Percentiles rank a stretch among this genome's conserved stretches.
Evolutionary conservation across 2,329 filamentous ascomycete species (phyloP).

Genomic region (Tolypocladium tundrense): DNA sequence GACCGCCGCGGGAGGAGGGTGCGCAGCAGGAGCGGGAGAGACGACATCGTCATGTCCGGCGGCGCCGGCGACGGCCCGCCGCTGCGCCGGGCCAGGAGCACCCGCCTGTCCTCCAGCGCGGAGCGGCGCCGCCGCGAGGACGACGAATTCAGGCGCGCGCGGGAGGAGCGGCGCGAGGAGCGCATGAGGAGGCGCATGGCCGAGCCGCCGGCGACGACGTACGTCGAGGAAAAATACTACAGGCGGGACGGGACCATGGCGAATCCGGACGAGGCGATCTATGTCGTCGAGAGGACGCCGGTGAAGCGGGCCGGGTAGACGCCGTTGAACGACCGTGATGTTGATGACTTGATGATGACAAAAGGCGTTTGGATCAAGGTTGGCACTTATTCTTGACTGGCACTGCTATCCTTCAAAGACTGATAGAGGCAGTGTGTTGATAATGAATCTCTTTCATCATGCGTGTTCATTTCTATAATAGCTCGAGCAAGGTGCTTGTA

Average conservation of each 20-base stretch:
- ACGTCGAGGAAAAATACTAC: constrained; percentile 11
- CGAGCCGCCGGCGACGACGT: constrained; percentile 1
- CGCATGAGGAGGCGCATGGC: constrained; percentile 6
- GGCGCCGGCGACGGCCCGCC: background rate
- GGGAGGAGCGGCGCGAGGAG: constrained; percentile 5
- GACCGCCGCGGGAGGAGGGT: background rate
- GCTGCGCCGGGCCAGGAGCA: constrained; percentile 2
- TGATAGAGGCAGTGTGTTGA: background rate
- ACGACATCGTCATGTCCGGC: background rate
- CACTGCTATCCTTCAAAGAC: background rate
- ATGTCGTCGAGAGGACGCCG: constrained; percentile 2
- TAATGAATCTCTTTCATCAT: background rate
- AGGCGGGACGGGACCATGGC: constrained; percentile 7
- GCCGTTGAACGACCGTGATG: background rate
- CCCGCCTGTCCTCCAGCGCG: constrained; percentile 6
- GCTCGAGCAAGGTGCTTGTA: background rate
- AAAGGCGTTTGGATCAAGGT: background rate
- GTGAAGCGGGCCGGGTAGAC: background rate
- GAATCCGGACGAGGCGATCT: background rate
- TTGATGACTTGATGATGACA: background rate
- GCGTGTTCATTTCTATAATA: background rate
- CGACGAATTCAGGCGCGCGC: background rate
- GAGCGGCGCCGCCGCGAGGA: constrained; percentile 7
- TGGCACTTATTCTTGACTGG: background rate
- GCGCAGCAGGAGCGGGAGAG: background rate